Base-by-base conservation (phyloP, 495 filamentous ascomycete species). In the Lophium mytilinum region DNA sequence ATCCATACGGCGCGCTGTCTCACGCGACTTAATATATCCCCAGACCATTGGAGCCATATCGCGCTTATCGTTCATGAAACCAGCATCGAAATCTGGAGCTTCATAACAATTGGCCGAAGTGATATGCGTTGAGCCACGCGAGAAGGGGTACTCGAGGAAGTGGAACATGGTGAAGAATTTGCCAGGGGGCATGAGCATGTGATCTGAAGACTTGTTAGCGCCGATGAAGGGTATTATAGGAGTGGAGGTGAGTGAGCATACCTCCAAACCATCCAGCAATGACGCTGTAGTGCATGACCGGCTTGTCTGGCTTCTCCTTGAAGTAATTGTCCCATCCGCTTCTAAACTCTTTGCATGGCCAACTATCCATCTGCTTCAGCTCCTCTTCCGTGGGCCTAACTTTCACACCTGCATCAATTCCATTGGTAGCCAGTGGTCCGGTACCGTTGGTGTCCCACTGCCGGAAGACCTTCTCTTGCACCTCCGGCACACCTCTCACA, bases 121-220 rank as follows among this genome's bases (percentile, higher is more conserved):
- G 69, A 92, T 87, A 66, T 90, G 83, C 8, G 79, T 88, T 42
- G 69, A 80, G 9, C 88, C 88, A 58, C 87, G 84, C 37, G 81
- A 86, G 78, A 90, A 90, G 11, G 87, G 86, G 61, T 90, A 90
- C 72, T 89, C 85, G 52, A 89, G 70, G 78, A 90, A 90, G 65
- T 90, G 85, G 77, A 90, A 90, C 86, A 90, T 90, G 57, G 81
- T 86, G 75, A 90, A 90, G 77, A 90, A 90, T 57, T 90, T 89
- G 43, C 86, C 87, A 4, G 83, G 79, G 0, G 85, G 86, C 69
- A 73, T 69, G 54, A 66, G 62, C 71, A 71, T 71, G 60, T 66
- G 62, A 24, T 36, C 36, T 52, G 37, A 9, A 35, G 9, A 33
- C 19, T 19, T 18, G 39, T 21, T 17, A 46, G 24, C 12, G 10